A percentile compares a stretch with the other conserved stretches of the same genome.
phyloP scores from a whole-genome alignment of 129 eudicot species.

The Sambucus nigra region DNA sequence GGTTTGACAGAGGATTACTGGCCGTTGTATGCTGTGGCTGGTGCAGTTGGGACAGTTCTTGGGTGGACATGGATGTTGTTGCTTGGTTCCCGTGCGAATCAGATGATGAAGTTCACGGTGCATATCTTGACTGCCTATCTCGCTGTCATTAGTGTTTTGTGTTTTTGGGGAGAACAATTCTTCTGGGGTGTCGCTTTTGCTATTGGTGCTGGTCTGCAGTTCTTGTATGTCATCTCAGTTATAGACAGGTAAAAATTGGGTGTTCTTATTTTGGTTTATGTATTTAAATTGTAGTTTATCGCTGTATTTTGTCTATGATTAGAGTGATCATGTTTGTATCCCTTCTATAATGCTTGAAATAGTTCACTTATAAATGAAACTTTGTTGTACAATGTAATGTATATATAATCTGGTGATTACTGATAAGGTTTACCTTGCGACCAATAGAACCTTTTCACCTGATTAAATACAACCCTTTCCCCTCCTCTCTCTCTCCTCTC shows the following conservation, averaged over 20 bases:
- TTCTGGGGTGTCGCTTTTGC: conserved; percentile 95
- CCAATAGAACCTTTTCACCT: no score
- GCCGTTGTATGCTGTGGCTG: conserved; percentile 86
- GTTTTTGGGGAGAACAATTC: conserved; percentile 70
- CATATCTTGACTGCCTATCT: conserved; percentile 89
- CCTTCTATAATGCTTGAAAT: neutral
- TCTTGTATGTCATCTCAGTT: conserved; percentile 85
- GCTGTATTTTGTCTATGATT: neutral
- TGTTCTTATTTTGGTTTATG: neutral
- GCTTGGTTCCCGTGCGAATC: conserved; percentile 75
- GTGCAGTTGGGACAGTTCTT: conserved; percentile 57
- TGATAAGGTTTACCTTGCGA: no score
- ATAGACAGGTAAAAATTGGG: conserved; percentile 61
- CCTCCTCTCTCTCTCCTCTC: no score
- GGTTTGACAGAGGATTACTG: conserved; percentile 92
- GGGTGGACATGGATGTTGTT: conserved; percentile 81
- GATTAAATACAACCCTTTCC: no score
- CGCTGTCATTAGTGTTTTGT: conserved; percentile 80
- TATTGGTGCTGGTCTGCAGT: conserved; percentile 80
- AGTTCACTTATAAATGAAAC: neutral
- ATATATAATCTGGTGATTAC: neutral
- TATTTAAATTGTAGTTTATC: neutral
- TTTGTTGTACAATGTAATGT: neutral
- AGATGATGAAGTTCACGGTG: conserved; percentile 83
- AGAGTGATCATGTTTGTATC: neutral